These are phyloP conservation scores for Tylopilus sp. DNA, from an alignment of 768 basidiomycete species.

Conservation along the genomic window DNA sequence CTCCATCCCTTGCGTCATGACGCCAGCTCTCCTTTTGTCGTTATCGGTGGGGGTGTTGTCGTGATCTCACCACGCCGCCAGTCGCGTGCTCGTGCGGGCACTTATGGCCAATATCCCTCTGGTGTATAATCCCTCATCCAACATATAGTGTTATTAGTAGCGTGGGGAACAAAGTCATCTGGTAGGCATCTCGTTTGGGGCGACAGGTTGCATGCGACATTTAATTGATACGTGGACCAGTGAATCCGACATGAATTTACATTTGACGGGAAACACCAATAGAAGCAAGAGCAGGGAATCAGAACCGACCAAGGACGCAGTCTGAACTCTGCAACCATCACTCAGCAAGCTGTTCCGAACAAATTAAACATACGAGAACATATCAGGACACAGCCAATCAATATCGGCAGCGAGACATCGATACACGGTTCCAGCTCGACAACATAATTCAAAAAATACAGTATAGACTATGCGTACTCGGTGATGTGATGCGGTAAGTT, in stretches of 20 bases:
- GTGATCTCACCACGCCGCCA: not conserved
- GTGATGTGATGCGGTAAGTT: conserved; percentile 6
- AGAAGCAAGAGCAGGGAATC: not conserved
- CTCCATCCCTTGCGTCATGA: too few relatives aligned
- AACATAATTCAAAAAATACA: conserved; percentile 6
- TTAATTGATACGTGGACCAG: too few relatives aligned
- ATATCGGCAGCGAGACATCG: not conserved
- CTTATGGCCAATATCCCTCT: conserved; percentile 20
- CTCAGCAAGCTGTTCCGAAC: too few relatives aligned
- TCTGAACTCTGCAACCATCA: too few relatives aligned
- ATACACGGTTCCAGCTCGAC: not conserved
- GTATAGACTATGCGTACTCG: conserved; percentile 13
- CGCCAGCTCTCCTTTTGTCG: not conserved
- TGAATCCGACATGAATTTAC: too few relatives aligned
- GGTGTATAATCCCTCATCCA: not conserved
- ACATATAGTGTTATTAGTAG: too few relatives aligned
- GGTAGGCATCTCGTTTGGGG: too few relatives aligned
- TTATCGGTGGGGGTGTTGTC: not conserved
- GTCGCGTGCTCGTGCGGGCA: conserved; percentile 11
- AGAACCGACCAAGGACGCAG: not conserved
- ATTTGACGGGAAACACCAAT: too few relatives aligned
- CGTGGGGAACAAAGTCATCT: too few relatives aligned
- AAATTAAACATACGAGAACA: too few relatives aligned
- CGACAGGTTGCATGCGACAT: too few relatives aligned
- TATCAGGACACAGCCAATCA: not conserved